Conservation (phyloP, 2,329 filamentous ascomycete genomes). For the Botrytis tulipae region DNA sequence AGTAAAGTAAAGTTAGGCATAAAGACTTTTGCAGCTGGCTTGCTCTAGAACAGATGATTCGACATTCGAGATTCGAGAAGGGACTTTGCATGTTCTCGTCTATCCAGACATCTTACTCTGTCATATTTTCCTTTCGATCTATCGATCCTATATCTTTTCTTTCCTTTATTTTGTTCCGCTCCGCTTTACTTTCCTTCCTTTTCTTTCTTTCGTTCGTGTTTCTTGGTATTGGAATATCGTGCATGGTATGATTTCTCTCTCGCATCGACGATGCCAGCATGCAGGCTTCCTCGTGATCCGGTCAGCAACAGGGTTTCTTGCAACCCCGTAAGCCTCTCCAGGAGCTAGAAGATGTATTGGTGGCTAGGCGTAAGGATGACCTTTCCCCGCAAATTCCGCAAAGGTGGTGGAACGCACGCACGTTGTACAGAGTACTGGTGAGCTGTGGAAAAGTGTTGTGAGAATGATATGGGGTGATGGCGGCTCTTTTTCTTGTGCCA, state of each 20-base stretch:
- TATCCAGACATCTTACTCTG: background rate
- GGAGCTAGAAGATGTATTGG: background rate
- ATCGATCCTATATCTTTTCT: background rate
- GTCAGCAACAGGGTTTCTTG: background rate
- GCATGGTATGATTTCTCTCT: background rate
- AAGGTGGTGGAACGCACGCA: background rate
- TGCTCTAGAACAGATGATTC: background rate
- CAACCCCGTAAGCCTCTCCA: background rate
- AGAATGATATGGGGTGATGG: background rate
- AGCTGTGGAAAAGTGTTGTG: background rate
- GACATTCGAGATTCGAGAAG: background rate
- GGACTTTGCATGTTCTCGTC: background rate
- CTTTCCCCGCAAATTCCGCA: slow-evolving; percentile 1
- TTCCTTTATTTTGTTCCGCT: background rate
- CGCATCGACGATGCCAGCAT: background rate
- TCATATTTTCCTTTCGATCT: background rate
- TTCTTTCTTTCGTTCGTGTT: background rate
- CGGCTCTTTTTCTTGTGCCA: background rate
- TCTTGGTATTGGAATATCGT: background rate
- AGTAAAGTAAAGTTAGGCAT: background rate
- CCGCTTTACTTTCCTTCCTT: background rate
- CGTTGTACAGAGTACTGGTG: background rate
- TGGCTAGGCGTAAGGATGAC: background rate
- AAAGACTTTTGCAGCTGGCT: background rate
- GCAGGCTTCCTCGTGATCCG: background rate